A percentile compares a stretch with the other conserved stretches of the same genome.
phyloP scores from a whole-genome alignment of 2,329 filamentous ascomycete genomes.

The Catunica adiposa region DNA sequence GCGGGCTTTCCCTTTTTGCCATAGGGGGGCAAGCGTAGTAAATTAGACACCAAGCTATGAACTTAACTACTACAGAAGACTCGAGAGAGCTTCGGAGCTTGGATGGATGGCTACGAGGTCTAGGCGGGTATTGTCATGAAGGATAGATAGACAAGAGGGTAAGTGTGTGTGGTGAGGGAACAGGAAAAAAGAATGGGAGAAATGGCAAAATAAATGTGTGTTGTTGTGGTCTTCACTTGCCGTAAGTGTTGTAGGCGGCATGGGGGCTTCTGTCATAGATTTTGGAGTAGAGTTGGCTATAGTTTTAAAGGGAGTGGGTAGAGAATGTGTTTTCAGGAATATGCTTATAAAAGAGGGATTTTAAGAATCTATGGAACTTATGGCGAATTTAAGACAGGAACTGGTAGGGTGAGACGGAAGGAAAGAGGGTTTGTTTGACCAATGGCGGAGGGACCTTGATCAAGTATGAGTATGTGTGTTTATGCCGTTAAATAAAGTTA shows the following conservation, averaged over 20 bases:
- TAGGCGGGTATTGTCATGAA: background rate
- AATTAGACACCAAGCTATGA: background rate
- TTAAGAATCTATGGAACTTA: background rate
- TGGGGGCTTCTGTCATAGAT: no score
- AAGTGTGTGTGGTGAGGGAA: background rate
- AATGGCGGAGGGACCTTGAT: background rate
- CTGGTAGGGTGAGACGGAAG: background rate
- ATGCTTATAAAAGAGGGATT: background rate
- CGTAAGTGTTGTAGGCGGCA: no score
- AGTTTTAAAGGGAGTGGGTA: no score
- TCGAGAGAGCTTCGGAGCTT: background rate
- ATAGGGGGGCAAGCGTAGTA: background rate
- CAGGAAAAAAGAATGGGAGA: background rate
- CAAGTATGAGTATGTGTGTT: background rate
- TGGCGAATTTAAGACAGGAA: background rate
- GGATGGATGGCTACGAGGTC: background rate
- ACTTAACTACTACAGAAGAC: background rate
- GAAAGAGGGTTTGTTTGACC: background rate
- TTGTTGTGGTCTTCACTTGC: background rate
- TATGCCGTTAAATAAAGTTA: background rate
- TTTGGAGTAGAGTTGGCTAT: no score
- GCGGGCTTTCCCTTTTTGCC: no score
- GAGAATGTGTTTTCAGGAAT: background rate
- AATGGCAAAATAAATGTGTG: background rate
- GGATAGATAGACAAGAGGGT: background rate